Base-by-base conservation (phyloP, 441 rosid species). In the Euphorbia schlechtendalii region DNA sequence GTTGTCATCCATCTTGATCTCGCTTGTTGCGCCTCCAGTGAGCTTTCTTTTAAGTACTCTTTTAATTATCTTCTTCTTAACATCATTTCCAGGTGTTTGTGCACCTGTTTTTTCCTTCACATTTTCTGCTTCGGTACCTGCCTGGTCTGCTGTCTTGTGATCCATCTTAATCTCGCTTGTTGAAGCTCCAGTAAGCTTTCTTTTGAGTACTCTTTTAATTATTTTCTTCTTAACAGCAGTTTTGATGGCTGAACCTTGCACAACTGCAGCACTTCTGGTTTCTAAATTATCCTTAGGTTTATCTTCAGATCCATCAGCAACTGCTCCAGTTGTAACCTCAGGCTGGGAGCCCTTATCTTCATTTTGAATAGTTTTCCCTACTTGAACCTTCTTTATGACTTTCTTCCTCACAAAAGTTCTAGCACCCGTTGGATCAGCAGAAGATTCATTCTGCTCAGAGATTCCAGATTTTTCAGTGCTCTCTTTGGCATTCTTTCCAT, bases 11-110 rank as follows among this genome's bases (percentile, higher is more conserved):
- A 73, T 74, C 80, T 80, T 79, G 27, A 66, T 63, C 63, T 70
- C 91, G 67, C 51, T 69, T 59, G 75, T 74, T 65, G 51, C 82
- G 28, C 48, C 76, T 57, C 74, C 81, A 64, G 82, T 63, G 27
- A 79, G 78, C 83, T 92, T 95, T 76, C 80, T 83, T 80, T 86
- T 91, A 61, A 86, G 76, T 25, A 95, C 96, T 78, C 88, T 86
- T 77, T 80, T 95, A 63, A 95, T 79, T 59, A 95, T 71, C 77
- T 89, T 91, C 81, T 81, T 91, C 78, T 89, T 89, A 52, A 82
- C 73, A 34, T 5, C 40, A 38, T 34, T 56, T 11, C 8, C 55
- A 53, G 43, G 67, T 69, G 59, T 75, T 68, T 74, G 83, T 40
- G 73, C 61, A 57, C 63, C 76, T 51, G 75, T 71, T 48, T 65